These are phyloP conservation scores for Lyophyllum atratum DNA, from an alignment of 768 basidiomycete species.

Conservation along the genomic window DNA sequence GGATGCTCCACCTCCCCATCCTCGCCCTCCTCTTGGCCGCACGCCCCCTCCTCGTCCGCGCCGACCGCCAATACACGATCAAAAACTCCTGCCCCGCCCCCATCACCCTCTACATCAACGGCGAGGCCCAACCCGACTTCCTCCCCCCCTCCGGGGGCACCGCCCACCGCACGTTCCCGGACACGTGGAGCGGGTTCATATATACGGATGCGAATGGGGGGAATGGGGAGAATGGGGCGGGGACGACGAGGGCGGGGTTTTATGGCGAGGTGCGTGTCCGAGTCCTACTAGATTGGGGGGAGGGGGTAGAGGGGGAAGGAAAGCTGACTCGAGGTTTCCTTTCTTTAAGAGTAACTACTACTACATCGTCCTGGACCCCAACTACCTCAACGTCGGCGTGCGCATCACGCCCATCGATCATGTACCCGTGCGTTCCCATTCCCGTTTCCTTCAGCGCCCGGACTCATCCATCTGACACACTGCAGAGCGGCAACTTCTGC, in stretches of 20 bases:
- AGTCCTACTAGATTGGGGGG: neutral
- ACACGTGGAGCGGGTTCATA: neutral
- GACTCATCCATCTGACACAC: neutral
- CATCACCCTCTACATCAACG: neutral
- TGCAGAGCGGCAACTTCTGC: neutral
- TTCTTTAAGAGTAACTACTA: neutral
- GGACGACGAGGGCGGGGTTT: neutral
- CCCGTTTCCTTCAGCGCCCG: neutral
- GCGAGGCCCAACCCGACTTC: neutral
- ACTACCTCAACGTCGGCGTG: constrained; percentile 27
- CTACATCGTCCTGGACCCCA: constrained; percentile 22
- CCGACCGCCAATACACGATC: neutral
- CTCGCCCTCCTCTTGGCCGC: constrained; percentile 4
- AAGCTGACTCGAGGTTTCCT: neutral
- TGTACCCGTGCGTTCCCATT: constrained; percentile 8
- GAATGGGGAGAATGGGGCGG: neutral
- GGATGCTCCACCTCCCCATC: neutral
- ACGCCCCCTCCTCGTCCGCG: neutral
- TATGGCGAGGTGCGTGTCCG: neutral
- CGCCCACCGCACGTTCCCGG: neutral
- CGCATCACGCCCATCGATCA: constrained; percentile 21
- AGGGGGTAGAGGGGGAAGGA: too few relatives aligned
- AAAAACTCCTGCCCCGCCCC: neutral
- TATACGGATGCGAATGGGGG: neutral
- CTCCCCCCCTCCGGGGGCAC: neutral